phyloP scores from a whole-genome alignment of 306 rosid species.

The Quercus suber region DNA sequence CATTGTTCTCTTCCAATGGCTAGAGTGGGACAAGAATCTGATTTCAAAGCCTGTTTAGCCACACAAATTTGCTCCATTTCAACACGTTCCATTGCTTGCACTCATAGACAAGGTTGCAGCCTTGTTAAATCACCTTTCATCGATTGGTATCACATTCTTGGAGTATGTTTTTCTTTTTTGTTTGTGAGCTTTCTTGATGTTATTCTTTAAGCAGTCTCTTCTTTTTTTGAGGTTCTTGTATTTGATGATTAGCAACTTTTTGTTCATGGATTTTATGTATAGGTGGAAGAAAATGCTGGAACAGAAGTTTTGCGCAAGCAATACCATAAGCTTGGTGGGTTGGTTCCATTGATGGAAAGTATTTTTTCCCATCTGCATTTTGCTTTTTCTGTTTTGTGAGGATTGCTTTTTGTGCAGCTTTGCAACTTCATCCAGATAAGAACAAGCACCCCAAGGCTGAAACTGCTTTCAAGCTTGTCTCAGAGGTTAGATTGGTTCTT shows the following conservation, averaged over 20 bases:
- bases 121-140: slow-evolving; percentile 37
- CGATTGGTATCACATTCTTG: slow-evolving; percentile 89
- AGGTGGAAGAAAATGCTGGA: slow-evolving; percentile 78
- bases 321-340: slow-evolving; percentile 84
- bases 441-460: slow-evolving; percentile 86
- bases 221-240: not conserved
- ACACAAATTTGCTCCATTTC: slow-evolving; percentile 72
- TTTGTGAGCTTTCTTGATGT: not conserved
- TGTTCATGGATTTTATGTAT: slow-evolving; percentile 33
- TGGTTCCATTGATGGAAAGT: slow-evolving; percentile 15
- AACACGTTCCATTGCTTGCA: slow-evolving; percentile 41
- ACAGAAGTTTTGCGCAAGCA: slow-evolving; percentile 54
- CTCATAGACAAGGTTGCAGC: slow-evolving; percentile 47
- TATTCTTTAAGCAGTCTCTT: not conserved
- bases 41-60: slow-evolving; percentile 62
- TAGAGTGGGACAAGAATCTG: slow-evolving; percentile 55
- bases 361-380: slow-evolving; percentile 1
- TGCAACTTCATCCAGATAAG: slow-evolving; percentile 95
- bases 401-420: slow-evolving; percentile 46
- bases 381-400: slow-evolving; percentile 13
- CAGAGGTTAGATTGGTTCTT: slow-evolving; percentile 57
- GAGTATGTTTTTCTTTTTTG: slow-evolving; percentile 45
- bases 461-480: slow-evolving; percentile 85
- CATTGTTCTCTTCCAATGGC: slow-evolving; percentile 18
- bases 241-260: not conserved